These are phyloP conservation scores for Zygoascus biomembranicola DNA, from an alignment of 805 yeast species.

Conservation along the genomic window DNA sequence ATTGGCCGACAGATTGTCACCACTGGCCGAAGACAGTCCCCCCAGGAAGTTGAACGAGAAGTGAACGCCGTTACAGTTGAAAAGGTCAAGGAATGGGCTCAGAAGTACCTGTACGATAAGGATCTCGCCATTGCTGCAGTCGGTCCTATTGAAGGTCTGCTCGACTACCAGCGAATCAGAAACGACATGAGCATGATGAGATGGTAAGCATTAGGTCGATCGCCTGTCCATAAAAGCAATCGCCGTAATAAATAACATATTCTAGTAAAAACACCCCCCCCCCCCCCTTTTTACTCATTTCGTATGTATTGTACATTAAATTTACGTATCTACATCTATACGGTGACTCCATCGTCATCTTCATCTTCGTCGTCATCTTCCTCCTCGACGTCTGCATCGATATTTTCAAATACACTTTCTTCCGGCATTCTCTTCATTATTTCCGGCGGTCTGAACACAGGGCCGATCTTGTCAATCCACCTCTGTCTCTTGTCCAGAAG, in stretches of 20 bases:
- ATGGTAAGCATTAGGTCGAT: slow-evolving; percentile 20
- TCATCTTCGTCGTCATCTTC: slow-evolving; percentile 31
- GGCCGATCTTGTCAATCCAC: slow-evolving; percentile 89
- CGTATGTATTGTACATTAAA: background rate
- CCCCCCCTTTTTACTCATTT: no score
- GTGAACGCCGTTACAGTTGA: slow-evolving; percentile 70
- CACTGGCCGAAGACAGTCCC: slow-evolving; percentile 71
- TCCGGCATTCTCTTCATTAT: slow-evolving; percentile 71
- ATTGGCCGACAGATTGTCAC: slow-evolving; percentile 96
- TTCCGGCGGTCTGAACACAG: slow-evolving; percentile 59
- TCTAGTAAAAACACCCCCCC: no score
- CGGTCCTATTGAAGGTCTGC: slow-evolving; percentile 70
- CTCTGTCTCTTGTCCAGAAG: slow-evolving; percentile 75
- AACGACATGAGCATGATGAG: slow-evolving; percentile 36
- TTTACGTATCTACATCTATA: background rate
- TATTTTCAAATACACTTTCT: slow-evolving; percentile 47
- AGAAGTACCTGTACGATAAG: slow-evolving; percentile 63
- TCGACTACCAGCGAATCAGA: slow-evolving; percentile 56
- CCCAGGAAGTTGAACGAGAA: slow-evolving; percentile 64
- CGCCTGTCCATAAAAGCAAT: background rate
- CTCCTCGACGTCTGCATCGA: slow-evolving; percentile 36
- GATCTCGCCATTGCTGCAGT: slow-evolving; percentile 88
- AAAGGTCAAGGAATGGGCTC: slow-evolving; percentile 85
- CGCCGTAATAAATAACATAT: no score
- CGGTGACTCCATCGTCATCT: slow-evolving; percentile 6